Evolutionary conservation across 23 red algal species (phyloP).

Genomic region (Pyropia haitanensis): DNA sequence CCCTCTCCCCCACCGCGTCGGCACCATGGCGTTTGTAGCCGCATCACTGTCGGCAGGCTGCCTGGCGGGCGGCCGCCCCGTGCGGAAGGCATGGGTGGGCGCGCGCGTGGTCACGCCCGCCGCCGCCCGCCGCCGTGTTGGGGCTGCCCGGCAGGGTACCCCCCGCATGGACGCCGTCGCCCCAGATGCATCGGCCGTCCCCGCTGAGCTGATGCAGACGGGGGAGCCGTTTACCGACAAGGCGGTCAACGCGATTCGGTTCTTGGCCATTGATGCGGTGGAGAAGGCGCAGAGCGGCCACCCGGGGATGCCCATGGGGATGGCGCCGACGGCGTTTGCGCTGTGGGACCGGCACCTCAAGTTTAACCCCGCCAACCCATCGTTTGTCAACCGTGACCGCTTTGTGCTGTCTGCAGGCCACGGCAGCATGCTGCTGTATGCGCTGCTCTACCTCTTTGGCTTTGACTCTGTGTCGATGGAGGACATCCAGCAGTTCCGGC

Average conservation of each 20-base stretch:
- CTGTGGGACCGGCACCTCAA: constrained; percentile 90
- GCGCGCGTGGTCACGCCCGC: no score
- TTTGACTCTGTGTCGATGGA: constrained; percentile 74
- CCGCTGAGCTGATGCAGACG: constrained; percentile 50
- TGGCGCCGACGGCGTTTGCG: constrained; percentile 82
- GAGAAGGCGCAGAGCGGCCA: constrained; percentile 96
- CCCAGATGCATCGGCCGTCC: no score
- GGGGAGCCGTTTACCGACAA: constrained; percentile 73
- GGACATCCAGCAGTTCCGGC: constrained; percentile 98
- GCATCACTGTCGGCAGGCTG: no score
- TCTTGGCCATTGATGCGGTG: constrained; percentile 89
- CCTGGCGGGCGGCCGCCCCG: no score
- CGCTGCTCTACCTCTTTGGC: constrained; percentile 87
- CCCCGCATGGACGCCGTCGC: no score
- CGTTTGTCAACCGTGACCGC: constrained; percentile 84
- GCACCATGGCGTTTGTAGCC: no score
- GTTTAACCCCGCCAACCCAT: constrained; percentile 93
- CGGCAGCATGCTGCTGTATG: constrained; percentile 86
- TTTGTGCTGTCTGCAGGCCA: constrained; percentile 89
- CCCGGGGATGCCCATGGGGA: constrained; percentile 96
- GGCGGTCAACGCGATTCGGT: constrained; percentile 90
- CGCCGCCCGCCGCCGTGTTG: no score
- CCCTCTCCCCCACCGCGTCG: no score
- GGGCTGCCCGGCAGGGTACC: no score
- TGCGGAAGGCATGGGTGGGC: no score